These are phyloP conservation scores for Tephrocybe sp. DNA, from an alignment of 768 basidiomycete genomes.

Conservation along the genomic window DNA sequence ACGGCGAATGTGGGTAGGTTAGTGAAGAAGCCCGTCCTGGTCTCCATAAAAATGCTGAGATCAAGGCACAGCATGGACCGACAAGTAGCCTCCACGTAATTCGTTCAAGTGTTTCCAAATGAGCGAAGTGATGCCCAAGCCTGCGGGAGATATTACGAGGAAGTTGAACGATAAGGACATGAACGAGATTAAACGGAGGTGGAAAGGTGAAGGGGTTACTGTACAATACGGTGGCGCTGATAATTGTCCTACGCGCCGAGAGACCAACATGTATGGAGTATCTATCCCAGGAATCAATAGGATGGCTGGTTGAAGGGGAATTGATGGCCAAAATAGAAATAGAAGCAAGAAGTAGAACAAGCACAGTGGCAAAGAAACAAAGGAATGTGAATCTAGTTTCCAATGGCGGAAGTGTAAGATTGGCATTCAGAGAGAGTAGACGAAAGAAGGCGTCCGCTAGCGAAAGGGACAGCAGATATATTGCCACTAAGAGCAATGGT, in stretches of 20 bases:
- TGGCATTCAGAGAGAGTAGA: background rate
- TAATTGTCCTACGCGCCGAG: constrained; percentile 40
- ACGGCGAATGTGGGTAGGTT: too few species aligned
- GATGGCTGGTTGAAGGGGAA: constrained; percentile 1
- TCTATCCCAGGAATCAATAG: constrained; percentile 40
- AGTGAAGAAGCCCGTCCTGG: background rate
- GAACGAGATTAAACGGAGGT: constrained; percentile 49
- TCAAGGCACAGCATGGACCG: constrained; percentile 34
- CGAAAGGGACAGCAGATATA: constrained; percentile 45
- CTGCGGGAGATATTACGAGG: constrained; percentile 16
- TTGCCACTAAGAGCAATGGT: constrained; percentile 41
- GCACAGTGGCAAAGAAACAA: constrained; percentile 27
- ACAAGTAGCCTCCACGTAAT: constrained; percentile 41
- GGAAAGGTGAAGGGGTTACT: constrained; percentile 40
- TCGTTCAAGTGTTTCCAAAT: constrained; percentile 22
- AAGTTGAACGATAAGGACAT: constrained; percentile 20
- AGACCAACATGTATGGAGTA: constrained; percentile 42
- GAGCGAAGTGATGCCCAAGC: constrained; percentile 17
- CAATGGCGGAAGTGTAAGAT: constrained; percentile 36
- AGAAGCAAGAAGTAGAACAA: constrained; percentile 33
- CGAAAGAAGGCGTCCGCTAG: constrained; percentile 35
- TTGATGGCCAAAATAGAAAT: constrained; percentile 29
- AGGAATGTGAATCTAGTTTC: constrained; percentile 45
- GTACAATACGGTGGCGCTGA: constrained; percentile 33
- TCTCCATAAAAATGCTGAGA: constrained; percentile 7